Percentiles rank a stretch among this genome's conserved stretches.
These are phyloP conservation scores for Hypoxylon sp. DNA, from an alignment of 2,329 filamentous ascomycete species.

Conservation along the genomic window DNA sequence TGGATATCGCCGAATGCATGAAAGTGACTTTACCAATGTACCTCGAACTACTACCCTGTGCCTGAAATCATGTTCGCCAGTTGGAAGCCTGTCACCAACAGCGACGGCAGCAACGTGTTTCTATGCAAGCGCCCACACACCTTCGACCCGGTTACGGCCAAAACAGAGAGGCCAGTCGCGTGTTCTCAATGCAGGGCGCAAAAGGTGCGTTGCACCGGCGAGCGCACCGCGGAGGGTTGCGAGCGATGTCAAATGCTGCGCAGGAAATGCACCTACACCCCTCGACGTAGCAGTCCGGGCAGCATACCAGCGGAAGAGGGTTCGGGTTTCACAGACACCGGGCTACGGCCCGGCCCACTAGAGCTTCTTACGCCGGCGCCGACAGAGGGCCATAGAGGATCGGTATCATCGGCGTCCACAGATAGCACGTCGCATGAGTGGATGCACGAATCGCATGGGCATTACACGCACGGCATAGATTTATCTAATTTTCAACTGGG, in stretches of 20 bases:
- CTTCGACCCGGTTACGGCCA: constrained; percentile 26
- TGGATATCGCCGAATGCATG: constrained; percentile 12
- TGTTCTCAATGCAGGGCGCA: constrained; percentile 28
- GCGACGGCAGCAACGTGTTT: constrained; percentile 20
- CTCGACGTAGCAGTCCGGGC: constrained; percentile 8
- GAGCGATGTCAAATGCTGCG: constrained; percentile 16
- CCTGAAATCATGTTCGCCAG: constrained; percentile 25
- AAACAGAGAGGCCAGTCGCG: constrained; percentile 17
- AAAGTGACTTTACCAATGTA: not conserved
- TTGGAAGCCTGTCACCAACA: constrained; percentile 21
- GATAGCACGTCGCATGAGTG: not conserved
- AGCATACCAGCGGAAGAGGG: not conserved
- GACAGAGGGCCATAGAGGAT: constrained; percentile 6
- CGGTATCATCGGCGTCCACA: constrained; percentile 7
- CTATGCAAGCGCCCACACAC: constrained; percentile 24
- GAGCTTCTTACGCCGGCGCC: constrained; percentile 22
- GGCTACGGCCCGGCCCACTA: constrained; percentile 4
- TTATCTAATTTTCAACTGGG: constrained; percentile 18
- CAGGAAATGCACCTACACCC: constrained; percentile 19
- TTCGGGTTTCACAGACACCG: constrained; percentile 2
- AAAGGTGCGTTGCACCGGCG: constrained; percentile 26
- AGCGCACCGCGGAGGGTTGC: constrained; percentile 20
- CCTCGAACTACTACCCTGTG: not conserved
- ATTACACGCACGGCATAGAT: constrained; percentile 7
- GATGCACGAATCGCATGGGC: constrained; percentile 9